Evolutionary conservation across 192 early-diverging fungal species (phyloP), one percentile per base, ranked within the genome.

Genomic region (Neocallimastix lanati): DNA sequence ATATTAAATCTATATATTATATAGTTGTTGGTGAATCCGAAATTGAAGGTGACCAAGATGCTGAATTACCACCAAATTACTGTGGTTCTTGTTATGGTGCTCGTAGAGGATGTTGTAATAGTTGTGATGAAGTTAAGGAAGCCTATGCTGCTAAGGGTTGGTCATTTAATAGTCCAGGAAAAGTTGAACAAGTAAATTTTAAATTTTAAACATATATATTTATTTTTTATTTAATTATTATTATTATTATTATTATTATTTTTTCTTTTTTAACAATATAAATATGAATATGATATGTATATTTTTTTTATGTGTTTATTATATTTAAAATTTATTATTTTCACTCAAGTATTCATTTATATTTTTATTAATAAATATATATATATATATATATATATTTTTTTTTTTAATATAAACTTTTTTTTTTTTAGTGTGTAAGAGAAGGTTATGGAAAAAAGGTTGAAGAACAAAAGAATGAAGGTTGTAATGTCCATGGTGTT

Each of bases 71-170:
- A 21, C 40, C 40, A 50, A 50, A 82, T 76, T 90, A 94, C 81
- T 98, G 96, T 83, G 96, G 97, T 27, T 87, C 87, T 77, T 99
- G 97, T 86, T 97, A 95, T 81, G 95, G 95, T 76, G 96, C 90
- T 14, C 36, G 37, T 28, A 76, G 28, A 29, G 93, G 92, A 28
- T 99, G 97, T 87, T 98, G 97, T 83, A 95, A 96, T 82, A 95
- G 94, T 2, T 99, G 97, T 83, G 92, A 94, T 25, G 94, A 95
- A 25, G 95, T 99, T 29, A 86, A 92, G 40, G 87, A 93, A 82
- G 94, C 95, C 2, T 97, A 99, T 83, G 85, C 83, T 14, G 88
- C 89, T 30, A 86, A 85, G 50, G 94, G 93, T 77, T 99, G 97
- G 97, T 90, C 92, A 1, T 94, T 96, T 78, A 86, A 84, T 7